Evolutionary conservation across 1,284 basidiomycete species (phyloP).

Genomic region (Schizopora paradoxa): DNA sequence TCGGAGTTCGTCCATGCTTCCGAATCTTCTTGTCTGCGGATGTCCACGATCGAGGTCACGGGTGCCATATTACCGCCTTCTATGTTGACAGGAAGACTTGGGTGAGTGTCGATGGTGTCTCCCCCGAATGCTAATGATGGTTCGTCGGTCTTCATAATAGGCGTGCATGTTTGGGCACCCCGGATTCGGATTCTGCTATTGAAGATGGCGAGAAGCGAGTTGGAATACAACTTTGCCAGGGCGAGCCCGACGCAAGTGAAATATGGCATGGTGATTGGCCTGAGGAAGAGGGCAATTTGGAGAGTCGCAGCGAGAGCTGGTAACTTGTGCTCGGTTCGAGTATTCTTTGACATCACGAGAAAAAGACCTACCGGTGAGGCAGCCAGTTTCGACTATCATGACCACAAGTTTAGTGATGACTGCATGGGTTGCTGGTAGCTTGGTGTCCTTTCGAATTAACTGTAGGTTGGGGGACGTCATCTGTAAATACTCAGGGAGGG

Average conservation of each 20-base stretch:
- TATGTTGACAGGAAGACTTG: no score
- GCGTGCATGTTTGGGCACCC: no score
- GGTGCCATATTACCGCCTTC: no score
- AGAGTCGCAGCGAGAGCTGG: neutral
- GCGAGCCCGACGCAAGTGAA: neutral
- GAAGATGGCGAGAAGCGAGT: conserved; percentile 1
- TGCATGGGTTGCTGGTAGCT: neutral
- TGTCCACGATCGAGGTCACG: no score
- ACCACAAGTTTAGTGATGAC: neutral
- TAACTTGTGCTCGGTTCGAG: neutral
- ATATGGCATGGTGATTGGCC: neutral
- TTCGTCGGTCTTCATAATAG: no score
- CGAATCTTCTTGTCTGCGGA: conserved; percentile 3
- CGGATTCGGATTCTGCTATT: conserved; percentile 6
- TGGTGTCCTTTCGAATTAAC: conserved; percentile 1
- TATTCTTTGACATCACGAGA: neutral
- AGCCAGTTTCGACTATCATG: conserved; percentile 1
- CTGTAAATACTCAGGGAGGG: neutral
- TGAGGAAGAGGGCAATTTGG: conserved; percentile 1
- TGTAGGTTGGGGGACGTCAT: neutral
- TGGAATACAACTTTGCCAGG: conserved; percentile 3
- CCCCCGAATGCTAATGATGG: no score
- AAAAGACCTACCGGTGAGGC: neutral
- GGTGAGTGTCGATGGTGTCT: no score
- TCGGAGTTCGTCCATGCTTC: no score